Percentiles rank a stretch among this genome's conserved stretches.
These are phyloP conservation scores for Pugionium dolabratum DNA, from an alignment of 345 rosid species.

Conservation along the genomic window DNA sequence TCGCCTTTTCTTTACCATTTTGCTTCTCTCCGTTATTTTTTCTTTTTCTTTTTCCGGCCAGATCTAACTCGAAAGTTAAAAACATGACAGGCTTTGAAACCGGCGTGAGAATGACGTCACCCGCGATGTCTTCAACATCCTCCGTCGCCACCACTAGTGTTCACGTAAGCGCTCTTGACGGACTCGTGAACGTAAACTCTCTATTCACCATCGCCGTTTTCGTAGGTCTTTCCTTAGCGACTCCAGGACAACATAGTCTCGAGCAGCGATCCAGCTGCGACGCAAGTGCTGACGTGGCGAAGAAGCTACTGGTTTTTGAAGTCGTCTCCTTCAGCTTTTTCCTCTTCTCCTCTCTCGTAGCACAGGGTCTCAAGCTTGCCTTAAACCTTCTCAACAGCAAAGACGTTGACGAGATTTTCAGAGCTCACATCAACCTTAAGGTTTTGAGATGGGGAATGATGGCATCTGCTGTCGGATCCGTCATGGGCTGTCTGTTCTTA, in stretches of 20 bases:
- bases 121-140: slow-evolving; percentile 11
- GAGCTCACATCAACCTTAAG: slow-evolving; percentile 71
- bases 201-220: slow-evolving; percentile 96
- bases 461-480: slow-evolving; percentile 87
- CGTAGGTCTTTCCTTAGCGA: slow-evolving; percentile 82
- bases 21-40: too few relatives aligned
- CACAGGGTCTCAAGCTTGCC: slow-evolving; percentile 86
- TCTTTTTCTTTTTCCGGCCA: slow-evolving; percentile 21
- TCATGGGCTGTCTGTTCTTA: slow-evolving; percentile 89
- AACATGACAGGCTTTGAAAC: slow-evolving; percentile 25
- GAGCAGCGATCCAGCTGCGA: slow-evolving; percentile 67
- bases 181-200: slow-evolving; percentile 92
- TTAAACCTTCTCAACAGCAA: slow-evolving; percentile 82
- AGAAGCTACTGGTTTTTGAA: slow-evolving; percentile 80
- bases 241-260: slow-evolving; percentile 78
- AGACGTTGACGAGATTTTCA: slow-evolving; percentile 75
- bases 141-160: slow-evolving; percentile 63
- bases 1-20: neutral
- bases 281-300: slow-evolving; percentile 61
- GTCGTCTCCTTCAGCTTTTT: slow-evolving; percentile 95
- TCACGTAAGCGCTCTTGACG: slow-evolving; percentile 94
- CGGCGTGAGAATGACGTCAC: slow-evolving; percentile 40
- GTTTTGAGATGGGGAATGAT: slow-evolving; percentile 83
- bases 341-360: slow-evolving; percentile 83
- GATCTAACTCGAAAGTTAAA: slow-evolving; percentile 67